Evolutionary conservation across 1,284 basidiomycete genomes (phyloP).

Genomic region (Gymnopus androsaceus): DNA sequence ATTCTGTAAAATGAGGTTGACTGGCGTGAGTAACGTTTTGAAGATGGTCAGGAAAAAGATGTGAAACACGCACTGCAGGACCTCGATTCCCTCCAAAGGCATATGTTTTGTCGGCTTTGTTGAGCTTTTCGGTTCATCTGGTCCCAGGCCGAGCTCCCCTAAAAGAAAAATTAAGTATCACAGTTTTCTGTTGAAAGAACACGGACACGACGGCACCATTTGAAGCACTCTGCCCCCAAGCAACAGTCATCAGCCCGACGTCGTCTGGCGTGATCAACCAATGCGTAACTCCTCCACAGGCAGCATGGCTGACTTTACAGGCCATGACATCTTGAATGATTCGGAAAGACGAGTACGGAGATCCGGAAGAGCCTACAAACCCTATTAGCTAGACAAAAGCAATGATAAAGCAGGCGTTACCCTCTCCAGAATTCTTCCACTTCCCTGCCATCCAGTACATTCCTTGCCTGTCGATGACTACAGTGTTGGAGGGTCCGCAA

Average conservation of each 20-base stretch:
- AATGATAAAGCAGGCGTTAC: conserved; percentile 9
- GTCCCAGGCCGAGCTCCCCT: conserved; percentile 83
- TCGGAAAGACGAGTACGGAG: conserved; percentile 48
- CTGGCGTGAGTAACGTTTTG: not conserved
- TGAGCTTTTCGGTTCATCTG: conserved; percentile 80
- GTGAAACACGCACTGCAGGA: conserved; percentile 45
- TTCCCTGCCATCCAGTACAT: conserved; percentile 88
- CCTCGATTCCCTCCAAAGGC: conserved; percentile 72
- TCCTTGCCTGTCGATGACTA: conserved; percentile 80
- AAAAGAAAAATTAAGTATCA: not conserved
- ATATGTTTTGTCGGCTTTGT: conserved; percentile 81
- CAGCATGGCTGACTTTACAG: conserved; percentile 68
- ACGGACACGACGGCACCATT: conserved; percentile 53
- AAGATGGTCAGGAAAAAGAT: too few species aligned
- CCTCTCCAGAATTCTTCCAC: conserved; percentile 36
- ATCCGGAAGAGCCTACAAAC: conserved; percentile 49
- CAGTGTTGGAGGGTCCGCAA: conserved; percentile 82
- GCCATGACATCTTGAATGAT: conserved; percentile 82
- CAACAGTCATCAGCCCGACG: conserved; percentile 80
- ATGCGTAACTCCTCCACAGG: conserved; percentile 89
- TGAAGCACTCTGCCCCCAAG: conserved; percentile 82
- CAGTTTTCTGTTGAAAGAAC: conserved; percentile 2
- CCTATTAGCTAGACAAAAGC: conserved; percentile 12
- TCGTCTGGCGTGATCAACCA: conserved; percentile 77
- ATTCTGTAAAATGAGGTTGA: conserved; percentile 49